Evolutionary conservation across 2,329 filamentous ascomycete species (phyloP).

Genomic region (Talaromyces sp.): DNA sequence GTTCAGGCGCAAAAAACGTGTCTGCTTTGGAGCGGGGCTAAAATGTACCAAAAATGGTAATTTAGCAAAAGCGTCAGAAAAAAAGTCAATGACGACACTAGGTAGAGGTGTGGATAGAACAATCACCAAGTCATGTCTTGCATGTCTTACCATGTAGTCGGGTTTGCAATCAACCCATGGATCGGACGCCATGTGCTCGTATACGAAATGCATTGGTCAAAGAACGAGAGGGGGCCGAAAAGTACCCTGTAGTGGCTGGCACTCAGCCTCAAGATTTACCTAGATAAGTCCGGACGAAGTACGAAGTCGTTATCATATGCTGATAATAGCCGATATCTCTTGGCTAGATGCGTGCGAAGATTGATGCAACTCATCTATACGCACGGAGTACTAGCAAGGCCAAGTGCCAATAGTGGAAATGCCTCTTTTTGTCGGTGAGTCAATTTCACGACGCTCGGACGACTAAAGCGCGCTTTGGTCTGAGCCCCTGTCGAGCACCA

Average conservation of each 20-base stretch:
- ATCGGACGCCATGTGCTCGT: background rate
- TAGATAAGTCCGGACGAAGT: background rate
- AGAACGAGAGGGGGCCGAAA: background rate
- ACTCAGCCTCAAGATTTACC: background rate
- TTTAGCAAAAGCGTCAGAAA: background rate
- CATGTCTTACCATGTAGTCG: background rate
- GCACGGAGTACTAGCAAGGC: background rate
- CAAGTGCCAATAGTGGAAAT: background rate
- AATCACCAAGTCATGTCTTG: background rate
- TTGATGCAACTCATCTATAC: background rate
- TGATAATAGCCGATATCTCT: background rate
- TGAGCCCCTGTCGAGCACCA: background rate
- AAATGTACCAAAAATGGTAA: background rate
- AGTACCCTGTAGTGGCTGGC: background rate
- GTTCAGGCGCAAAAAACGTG: background rate
- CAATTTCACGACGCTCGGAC: background rate
- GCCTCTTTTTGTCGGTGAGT: background rate
- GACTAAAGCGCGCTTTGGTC: background rate
- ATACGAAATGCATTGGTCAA: background rate
- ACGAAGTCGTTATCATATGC: background rate
- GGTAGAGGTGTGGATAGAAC: background rate
- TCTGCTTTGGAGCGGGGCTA: background rate
- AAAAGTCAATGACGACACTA: background rate
- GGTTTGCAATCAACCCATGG: background rate
- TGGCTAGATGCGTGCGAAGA: background rate